Evolutionary conservation across 306 rosid genomes (phyloP).

Genomic region (Prunus mira): DNA sequence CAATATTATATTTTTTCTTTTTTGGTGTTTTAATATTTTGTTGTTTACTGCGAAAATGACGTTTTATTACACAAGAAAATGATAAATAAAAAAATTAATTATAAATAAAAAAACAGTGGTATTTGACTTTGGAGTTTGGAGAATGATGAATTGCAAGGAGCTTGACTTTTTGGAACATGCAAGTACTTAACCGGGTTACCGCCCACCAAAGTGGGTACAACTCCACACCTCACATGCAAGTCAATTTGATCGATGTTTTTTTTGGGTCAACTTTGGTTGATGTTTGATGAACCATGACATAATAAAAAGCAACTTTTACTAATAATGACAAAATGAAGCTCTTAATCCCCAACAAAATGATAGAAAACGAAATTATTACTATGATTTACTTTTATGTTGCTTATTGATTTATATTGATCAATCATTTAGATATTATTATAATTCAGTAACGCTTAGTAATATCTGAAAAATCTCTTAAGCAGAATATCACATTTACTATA

Average conservation of each 20-base stretch:
- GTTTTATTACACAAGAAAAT: background rate
- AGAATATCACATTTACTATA: too few relatives aligned
- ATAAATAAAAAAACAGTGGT: background rate
- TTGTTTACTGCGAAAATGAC: background rate
- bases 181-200: background rate
- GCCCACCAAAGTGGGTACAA: constrained; percentile 1
- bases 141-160: background rate
- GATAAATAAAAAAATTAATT: too few relatives aligned
- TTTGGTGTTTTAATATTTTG: too few relatives aligned
- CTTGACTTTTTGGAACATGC: background rate
- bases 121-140: background rate
- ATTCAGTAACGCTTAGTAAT: too few relatives aligned
- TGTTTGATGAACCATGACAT: background rate
- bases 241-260: background rate
- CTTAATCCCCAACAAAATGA: too few relatives aligned
- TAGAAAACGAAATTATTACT: too few relatives aligned
- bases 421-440: too few relatives aligned
- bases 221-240: background rate
- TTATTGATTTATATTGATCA: too few relatives aligned
- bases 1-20: too few relatives aligned
- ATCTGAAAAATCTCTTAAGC: too few relatives aligned
- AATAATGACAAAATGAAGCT: too few relatives aligned
- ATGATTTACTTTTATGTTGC: too few relatives aligned
- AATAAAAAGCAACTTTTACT: background rate
- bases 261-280: background rate